These are phyloP conservation scores for Ambrosiella xylebori DNA, from an alignment of 2,329 filamentous ascomycete genomes.

Conservation along the genomic window DNA sequence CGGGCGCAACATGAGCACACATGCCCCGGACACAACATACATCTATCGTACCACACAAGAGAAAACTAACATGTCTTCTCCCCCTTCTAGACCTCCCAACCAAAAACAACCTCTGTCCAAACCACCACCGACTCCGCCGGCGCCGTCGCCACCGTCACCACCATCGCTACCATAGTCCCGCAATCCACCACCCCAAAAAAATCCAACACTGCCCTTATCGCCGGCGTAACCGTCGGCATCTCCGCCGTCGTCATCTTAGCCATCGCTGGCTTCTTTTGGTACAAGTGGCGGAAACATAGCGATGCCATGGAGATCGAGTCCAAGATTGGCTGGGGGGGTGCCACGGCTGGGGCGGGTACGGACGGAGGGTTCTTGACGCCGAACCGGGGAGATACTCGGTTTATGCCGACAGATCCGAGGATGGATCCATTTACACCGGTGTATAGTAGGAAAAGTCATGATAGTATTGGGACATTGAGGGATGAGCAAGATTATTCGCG, in stretches of 20 bases:
- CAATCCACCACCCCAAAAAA: conserved; percentile 14
- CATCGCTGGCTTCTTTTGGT: conserved; percentile 20
- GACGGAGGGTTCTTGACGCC: conserved; percentile 18
- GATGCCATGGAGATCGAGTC: conserved; percentile 8
- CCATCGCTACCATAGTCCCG: conserved; percentile 26
- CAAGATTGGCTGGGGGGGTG: conserved; percentile 2
- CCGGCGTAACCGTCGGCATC: conserved; percentile 36
- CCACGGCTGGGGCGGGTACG: neutral
- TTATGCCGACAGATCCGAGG: conserved; percentile 44
- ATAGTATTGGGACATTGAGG: conserved; percentile 45
- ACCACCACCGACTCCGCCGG: conserved; percentile 37
- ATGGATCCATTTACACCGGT: conserved; percentile 43
- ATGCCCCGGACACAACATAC: neutral
- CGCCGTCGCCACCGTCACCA: conserved; percentile 36
- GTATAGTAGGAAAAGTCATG: conserved; percentile 40
- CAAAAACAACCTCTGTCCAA: conserved; percentile 25
- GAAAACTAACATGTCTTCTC: neutral
- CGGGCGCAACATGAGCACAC: neutral
- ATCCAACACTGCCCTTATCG: conserved; percentile 28
- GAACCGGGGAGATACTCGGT: conserved; percentile 33
- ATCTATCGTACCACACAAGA: neutral
- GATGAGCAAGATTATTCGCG: conserved; percentile 51
- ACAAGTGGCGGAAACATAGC: conserved; percentile 28
- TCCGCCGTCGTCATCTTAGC: conserved; percentile 23
- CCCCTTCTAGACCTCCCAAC: conserved; percentile 17